Percentiles rank a stretch among this genome's conserved stretches.
phyloP scores from a whole-genome alignment of 805 yeast species.

The Kurtzmaniella cleridarum region DNA sequence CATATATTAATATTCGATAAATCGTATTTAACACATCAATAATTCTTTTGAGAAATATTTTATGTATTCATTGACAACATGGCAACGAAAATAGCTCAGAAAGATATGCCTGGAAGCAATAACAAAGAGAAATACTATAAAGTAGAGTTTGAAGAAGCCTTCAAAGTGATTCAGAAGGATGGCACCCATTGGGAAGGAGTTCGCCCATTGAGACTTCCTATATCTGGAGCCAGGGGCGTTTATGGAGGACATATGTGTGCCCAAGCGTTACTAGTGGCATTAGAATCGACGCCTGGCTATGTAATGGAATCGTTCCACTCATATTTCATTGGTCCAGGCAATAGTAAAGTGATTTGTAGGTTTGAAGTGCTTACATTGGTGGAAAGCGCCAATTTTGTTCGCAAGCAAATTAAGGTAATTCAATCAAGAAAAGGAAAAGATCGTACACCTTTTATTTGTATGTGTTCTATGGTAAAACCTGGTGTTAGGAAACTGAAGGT shows the following conservation, averaged over 20 bases:
- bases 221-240: constrained; percentile 53
- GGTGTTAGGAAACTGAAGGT: constrained; percentile 7
- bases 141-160: constrained; percentile 34
- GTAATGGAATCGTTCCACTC: constrained; percentile 61
- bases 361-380: constrained; percentile 51
- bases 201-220: constrained; percentile 29
- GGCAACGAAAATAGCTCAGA: no score
- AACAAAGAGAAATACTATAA: no score
- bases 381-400: constrained; percentile 48
- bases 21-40: no score
- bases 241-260: constrained; percentile 71
- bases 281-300: constrained; percentile 36
- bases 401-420: constrained; percentile 48
- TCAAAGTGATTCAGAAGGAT: constrained; percentile 19
- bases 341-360: constrained; percentile 37
- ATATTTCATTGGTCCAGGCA: constrained; percentile 55
- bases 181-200: constrained; percentile 27
- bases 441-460: constrained; percentile 45
- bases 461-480: constrained; percentile 36
- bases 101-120: no score
- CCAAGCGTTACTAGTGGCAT: constrained; percentile 58
- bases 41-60: no score
- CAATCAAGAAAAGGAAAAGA: constrained; percentile 38
- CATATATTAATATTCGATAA: no score
- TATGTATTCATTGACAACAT: no score